Evolutionary conservation across 148 eudicot species (phyloP).

Genomic region (Cornus florida): DNA sequence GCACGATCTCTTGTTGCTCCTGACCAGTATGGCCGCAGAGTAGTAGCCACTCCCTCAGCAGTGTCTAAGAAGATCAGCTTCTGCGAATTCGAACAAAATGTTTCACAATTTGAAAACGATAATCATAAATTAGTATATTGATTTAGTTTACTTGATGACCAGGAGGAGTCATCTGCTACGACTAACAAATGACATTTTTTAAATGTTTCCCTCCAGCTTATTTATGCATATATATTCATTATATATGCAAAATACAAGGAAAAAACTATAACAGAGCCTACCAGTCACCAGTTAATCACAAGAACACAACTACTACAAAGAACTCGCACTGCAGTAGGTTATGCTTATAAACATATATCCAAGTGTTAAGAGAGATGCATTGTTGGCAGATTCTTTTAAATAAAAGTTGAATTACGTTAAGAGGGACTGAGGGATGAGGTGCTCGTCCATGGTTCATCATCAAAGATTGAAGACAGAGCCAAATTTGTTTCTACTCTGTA

Average conservation of each 20-base stretch:
- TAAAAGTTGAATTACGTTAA: no score
- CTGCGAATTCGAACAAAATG: slow-evolving; percentile 38
- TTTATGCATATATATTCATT: not conserved
- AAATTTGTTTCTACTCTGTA: no score
- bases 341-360: slow-evolving; percentile 1
- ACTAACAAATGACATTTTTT: not conserved
- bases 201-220: not conserved
- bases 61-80: slow-evolving; percentile 86
- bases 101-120: not conserved
- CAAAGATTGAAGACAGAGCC: no score
- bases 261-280: not conserved
- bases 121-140: slow-evolving; percentile 2
- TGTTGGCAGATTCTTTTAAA: no score
- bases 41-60: slow-evolving; percentile 64
- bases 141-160: not conserved
- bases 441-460: no score
- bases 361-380: not conserved
- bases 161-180: not conserved
- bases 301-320: not conserved
- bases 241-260: not conserved
- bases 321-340: not conserved
- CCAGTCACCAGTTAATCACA: not conserved
- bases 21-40: slow-evolving; percentile 84
- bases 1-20: slow-evolving; percentile 72
- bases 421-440: no score